These are phyloP conservation scores for Gaultheria prostrata DNA, from an alignment of 148 eudicot species.

Conservation along the genomic window DNA sequence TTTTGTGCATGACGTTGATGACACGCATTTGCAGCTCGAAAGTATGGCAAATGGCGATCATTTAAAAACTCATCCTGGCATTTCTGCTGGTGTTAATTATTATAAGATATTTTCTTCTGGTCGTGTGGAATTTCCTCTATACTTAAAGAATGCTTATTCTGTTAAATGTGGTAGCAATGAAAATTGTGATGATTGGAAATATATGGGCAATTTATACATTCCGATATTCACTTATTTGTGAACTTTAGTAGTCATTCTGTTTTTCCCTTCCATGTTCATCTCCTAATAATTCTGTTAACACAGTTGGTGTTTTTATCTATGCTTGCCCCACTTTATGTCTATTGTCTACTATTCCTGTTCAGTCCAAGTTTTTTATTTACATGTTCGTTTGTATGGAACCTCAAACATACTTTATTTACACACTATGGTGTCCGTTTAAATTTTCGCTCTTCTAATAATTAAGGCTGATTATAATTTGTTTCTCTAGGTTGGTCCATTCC, in stretches of 20 bases:
- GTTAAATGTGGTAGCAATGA: not conserved
- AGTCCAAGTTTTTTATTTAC: not conserved
- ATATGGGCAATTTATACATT: not conserved
- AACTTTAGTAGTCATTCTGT: not conserved
- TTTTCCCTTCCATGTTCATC: not conserved
- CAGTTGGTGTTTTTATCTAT: not conserved
- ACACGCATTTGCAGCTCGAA: not conserved
- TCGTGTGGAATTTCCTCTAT: not conserved
- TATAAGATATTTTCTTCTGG: not conserved
- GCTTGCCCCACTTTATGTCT: not conserved
- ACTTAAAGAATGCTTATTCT: not conserved
- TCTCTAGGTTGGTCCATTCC: slow-evolving; percentile 78
- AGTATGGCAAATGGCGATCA: not conserved
- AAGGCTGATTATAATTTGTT: slow-evolving; percentile 4
- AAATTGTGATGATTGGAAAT: not conserved
- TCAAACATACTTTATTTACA: not conserved
- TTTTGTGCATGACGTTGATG: not conserved
- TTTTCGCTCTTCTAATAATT: not conserved
- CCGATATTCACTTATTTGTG: not conserved
- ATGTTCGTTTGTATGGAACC: not conserved
- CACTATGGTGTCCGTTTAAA: not conserved
- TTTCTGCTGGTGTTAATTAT: not conserved
- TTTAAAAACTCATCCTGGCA: not conserved
- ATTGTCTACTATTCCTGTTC: not conserved
- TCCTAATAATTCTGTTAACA: not conserved